A percentile compares a stretch with the other conserved stretches of the same genome.
These are phyloP conservation scores for Chalciporus chontae DNA, from an alignment of 768 basidiomycete genomes.

Conservation along the genomic window DNA sequence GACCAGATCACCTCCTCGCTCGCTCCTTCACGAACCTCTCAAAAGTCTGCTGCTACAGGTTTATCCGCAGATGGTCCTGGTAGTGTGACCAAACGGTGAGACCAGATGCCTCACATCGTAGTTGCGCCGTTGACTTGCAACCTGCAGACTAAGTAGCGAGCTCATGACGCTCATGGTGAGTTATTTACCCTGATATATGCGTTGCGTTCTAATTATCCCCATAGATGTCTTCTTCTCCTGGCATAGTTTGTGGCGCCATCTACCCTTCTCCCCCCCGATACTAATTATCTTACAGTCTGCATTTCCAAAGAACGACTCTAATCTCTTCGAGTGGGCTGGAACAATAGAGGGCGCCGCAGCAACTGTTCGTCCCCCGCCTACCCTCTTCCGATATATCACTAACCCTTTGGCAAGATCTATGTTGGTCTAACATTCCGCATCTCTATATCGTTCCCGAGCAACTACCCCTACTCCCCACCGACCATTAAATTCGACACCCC, in stretches of 20 bases:
- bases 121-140: constrained; percentile 5
- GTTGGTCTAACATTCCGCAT: constrained; percentile 79
- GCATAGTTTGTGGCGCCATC: constrained; percentile 55
- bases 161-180: constrained; percentile 87
- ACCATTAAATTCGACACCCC: constrained; percentile 85
- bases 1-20: constrained; percentile 68
- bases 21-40: constrained; percentile 52
- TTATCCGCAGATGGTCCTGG: constrained; percentile 58
- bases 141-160: constrained; percentile 67
- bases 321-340: constrained; percentile 87
- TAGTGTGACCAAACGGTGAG: constrained; percentile 80
- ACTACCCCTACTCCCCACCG: constrained; percentile 86
- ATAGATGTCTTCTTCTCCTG: constrained; percentile 87
- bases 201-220: constrained; percentile 4
- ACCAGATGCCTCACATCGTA: not conserved
- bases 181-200: constrained; percentile 15
- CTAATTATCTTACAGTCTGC: constrained; percentile 55
- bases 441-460: constrained; percentile 78
- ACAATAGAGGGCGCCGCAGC: constrained; percentile 80
- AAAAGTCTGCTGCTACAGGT: constrained; percentile 55
- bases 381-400: not conserved
- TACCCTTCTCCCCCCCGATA: not conserved
- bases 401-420: constrained; percentile 54
- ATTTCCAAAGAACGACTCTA: constrained; percentile 83
- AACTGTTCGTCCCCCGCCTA: constrained; percentile 42